phyloP scores from a whole-genome alignment of 495 filamentous ascomycete species.

The Lasiosphaeris hirsuta region DNA sequence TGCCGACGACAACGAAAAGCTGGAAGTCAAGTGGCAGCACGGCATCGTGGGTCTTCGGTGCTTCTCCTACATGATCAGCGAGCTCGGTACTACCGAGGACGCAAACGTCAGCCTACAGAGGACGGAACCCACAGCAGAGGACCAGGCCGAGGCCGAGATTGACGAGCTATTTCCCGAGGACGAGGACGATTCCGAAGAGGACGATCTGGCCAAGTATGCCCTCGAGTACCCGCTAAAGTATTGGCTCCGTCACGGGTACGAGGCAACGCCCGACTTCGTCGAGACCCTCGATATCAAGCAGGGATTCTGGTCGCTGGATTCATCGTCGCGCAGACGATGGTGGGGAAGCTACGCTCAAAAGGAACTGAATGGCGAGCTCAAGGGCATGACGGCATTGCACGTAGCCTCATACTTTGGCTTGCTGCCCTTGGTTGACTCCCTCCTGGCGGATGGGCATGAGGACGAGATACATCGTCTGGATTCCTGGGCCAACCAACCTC shows the following conservation, averaged over 20 bases:
- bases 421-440: slow-evolving; percentile 11
- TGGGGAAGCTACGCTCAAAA: slow-evolving; percentile 8
- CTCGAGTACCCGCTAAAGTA: slow-evolving; percentile 16
- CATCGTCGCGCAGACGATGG: slow-evolving; percentile 9
- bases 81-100: background rate
- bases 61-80: slow-evolving; percentile 4
- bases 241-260: slow-evolving; percentile 11
- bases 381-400: slow-evolving; percentile 12
- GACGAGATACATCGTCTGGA: slow-evolving; percentile 9
- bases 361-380: background rate
- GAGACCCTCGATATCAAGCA: slow-evolving; percentile 15
- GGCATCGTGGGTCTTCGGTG: slow-evolving; percentile 15
- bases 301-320: slow-evolving; percentile 15
- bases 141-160: slow-evolving; percentile 9
- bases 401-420: slow-evolving; percentile 13
- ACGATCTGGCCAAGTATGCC: slow-evolving; percentile 1
- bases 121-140: background rate
- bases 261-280: slow-evolving; percentile 13
- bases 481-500: slow-evolving; percentile 11
- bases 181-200: slow-evolving; percentile 2
- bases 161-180: slow-evolving; percentile 13
- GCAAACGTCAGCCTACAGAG: slow-evolving; percentile 5
- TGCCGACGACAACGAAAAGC: slow-evolving; percentile 5
- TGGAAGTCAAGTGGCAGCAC: slow-evolving; percentile 14
- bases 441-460: slow-evolving; percentile 11